Evolutionary conservation across 2,329 filamentous ascomycete genomes (phyloP), one percentile per base, ranked within the genome.

Genomic region (Coleophoma crateriformis): DNA sequence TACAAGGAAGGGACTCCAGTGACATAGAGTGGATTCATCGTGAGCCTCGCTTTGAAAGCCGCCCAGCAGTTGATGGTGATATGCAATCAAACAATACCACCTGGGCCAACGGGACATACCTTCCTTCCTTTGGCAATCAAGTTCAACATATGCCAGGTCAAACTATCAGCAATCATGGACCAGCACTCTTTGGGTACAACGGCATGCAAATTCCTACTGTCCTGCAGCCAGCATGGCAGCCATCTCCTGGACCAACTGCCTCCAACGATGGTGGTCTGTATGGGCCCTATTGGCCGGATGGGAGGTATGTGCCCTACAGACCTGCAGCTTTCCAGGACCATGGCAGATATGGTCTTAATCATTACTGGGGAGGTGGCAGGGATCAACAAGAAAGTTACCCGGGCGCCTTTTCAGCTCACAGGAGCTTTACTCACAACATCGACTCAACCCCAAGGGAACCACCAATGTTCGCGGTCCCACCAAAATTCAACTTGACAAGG

Each of bases 271-370:
- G 74, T 48, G 77, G 77, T 8, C 72, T 76, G 5, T 83, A 79
- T 64, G 80, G 80, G 0, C 79, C 79, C 27, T 83, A 83, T 59
- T 84, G 79, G 78, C 78, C 80, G 17, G 77, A 83, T 68, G 80
- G 79, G n/a, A 78, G 77, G 41, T 66, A 60, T 47, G 56, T 61
- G 15, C 63, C 80, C 12, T 83, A 83, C 62, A 72, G 78, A 51
- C 79, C 80, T 12, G 77, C 79, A 34, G 77, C 78, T 6, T 67
- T 79, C 51, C 71, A 76, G 51, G 78, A 82, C 62, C 71, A 75
- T 42, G 71, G 75, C 17, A 76, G 57, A 34, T 50, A 62, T 39
- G 43, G 51, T 40, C 27, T 43, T 41, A 44, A 50, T 27, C 46
- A 54, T 41, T 45, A 41, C 6, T 46, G 51, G 13, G 50, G 55